Evolutionary conservation across 331 rosid species (phyloP).

Genomic region (Malus hybrid): DNA sequence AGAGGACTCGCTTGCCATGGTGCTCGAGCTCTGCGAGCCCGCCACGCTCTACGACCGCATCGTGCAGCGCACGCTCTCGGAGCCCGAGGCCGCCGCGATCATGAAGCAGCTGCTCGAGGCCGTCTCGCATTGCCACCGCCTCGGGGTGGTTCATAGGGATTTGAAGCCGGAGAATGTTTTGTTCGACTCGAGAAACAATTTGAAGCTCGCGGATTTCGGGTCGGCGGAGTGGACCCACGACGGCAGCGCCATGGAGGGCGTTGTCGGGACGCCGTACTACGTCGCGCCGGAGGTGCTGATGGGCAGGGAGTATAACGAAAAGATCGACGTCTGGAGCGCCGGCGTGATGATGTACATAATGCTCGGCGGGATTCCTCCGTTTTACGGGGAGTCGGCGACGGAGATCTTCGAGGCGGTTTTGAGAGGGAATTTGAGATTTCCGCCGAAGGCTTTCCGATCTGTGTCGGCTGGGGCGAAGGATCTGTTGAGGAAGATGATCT

Average conservation of each 20-base stretch:
- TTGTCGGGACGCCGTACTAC: slow-evolving; percentile 78
- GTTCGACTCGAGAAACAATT: slow-evolving; percentile 38
- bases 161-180: slow-evolving; percentile 67
- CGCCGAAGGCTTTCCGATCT: slow-evolving; percentile 45
- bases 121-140: slow-evolving; percentile 47
- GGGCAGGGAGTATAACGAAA: slow-evolving; percentile 49
- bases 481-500: slow-evolving; percentile 71
- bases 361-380: slow-evolving; percentile 74
- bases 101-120: slow-evolving; percentile 53
- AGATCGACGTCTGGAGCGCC: slow-evolving; percentile 70
- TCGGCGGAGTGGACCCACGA: slow-evolving; percentile 66
- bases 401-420: slow-evolving; percentile 61
- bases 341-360: slow-evolving; percentile 61
- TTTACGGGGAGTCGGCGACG: slow-evolving; percentile 49
- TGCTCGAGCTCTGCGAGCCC: slow-evolving; percentile 56
- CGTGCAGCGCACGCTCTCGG: slow-evolving; percentile 30
- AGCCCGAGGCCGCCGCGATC: slow-evolving; percentile 34
- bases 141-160: slow-evolving; percentile 63
- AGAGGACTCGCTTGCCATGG: slow-evolving; percentile 31
- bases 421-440: slow-evolving; percentile 71
- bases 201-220: slow-evolving; percentile 76
- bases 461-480: slow-evolving; percentile 70
- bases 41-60: slow-evolving; percentile 61
- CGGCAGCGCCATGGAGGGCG: slow-evolving; percentile 32
- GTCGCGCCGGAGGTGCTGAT: slow-evolving; percentile 72